Base-by-base conservation (phyloP, 495 filamentous ascomycete genomes). In the Penicillium samsonianum region DNA sequence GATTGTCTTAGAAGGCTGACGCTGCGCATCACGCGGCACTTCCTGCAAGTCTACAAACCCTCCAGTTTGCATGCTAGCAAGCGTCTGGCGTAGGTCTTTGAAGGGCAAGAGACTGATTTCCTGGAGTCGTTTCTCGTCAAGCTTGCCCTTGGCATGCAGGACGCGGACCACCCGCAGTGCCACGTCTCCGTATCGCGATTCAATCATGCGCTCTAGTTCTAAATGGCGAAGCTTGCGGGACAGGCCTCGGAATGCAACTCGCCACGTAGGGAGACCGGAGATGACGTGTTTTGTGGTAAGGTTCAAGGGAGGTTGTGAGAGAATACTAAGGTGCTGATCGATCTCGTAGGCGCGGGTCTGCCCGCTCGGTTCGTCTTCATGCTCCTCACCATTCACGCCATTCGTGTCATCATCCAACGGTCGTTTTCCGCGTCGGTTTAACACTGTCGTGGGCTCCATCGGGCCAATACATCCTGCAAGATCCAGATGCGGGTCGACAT, bases 31-130 rank as follows among this genome's bases (percentile, higher is more conserved):
- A 43, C 86, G 86, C 4, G 94, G 94, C 0, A 98, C 87, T 75
- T 99, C 94, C 67, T 98, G 95, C 10, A 92, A 78, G 57, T 96
- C 89, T 17, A 96, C 80, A 57, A 92, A 87, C 4, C 94, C 93
- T 25, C 83, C 81, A 62, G 85, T 82, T 58, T 96, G 89, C 80
- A 99, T 88, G 54, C 82, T 82, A 2, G 86, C 82, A 64, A 98
- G 85, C 56, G 90, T 86, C 53, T 87, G 81, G 14, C 93, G 91
- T 43, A 96, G 78, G 44, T 94, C 87, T 50, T 89, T 87, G 65
- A 90, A 88, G 23, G 84, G 84, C 60, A 96, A 82, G 54, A 98
- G 79, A 53, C 85, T 87, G 54, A 90, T 77, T 35, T 84, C 84
- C 28, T 86, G 82, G 9, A 96, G 73, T 38, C 86, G 84, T 66